These are phyloP conservation scores for Gaertneriomyces sp. DNA, from an alignment of 192 early-diverging fungal species.

Conservation along the genomic window DNA sequence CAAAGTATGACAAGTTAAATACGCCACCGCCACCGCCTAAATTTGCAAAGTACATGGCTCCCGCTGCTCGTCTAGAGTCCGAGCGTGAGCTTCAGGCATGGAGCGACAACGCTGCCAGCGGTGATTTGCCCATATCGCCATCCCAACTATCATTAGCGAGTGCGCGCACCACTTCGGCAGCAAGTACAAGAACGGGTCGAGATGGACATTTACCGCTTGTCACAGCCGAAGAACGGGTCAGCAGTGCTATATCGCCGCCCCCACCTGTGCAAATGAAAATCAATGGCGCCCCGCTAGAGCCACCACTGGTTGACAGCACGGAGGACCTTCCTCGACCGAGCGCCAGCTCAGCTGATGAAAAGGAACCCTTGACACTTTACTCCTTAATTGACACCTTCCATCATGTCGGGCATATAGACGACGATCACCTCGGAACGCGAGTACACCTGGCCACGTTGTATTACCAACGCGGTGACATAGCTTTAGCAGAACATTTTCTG, in stretches of 20 bases:
- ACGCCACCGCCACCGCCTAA: conserved; percentile 15
- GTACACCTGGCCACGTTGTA: conserved; percentile 43
- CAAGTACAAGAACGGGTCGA: neutral
- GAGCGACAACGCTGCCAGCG: conserved; percentile 2
- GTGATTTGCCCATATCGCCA: neutral
- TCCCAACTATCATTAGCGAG: conserved; percentile 7
- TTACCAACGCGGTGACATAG: conserved; percentile 11
- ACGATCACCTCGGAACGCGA: conserved; percentile 43
- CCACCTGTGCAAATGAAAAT: conserved; percentile 8
- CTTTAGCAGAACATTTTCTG: conserved; percentile 40
- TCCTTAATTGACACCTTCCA: conserved; percentile 32
- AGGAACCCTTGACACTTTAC: conserved; percentile 30
- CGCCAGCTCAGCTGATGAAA: conserved; percentile 10
- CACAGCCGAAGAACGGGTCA: neutral
- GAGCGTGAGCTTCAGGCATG: conserved; percentile 20
- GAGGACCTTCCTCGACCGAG: neutral
- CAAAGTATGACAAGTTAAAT: neutral
- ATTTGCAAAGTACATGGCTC: conserved; percentile 30
- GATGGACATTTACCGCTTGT: neutral
- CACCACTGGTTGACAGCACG: too few relatives aligned
- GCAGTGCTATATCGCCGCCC: neutral
- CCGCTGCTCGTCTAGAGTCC: conserved; percentile 27
- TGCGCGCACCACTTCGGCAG: conserved; percentile 7
- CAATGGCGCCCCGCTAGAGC: neutral
- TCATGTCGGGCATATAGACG: conserved; percentile 37